Base-by-base conservation (phyloP, 768 basidiomycete species). In the Lactifluus echinatus region DNA sequence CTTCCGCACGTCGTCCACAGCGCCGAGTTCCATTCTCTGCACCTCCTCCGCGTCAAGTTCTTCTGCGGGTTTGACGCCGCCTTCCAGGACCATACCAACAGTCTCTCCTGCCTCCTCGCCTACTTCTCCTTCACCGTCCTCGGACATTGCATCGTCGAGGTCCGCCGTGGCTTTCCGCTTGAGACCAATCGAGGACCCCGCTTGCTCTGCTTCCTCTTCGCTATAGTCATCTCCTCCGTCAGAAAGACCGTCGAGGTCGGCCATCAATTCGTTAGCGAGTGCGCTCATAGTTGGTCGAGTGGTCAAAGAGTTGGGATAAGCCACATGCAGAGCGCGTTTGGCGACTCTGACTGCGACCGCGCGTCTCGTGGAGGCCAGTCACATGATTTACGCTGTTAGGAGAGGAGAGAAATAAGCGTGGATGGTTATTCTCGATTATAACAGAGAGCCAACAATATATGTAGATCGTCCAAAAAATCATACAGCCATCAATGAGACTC, bases 21-120 rank as follows among this genome's bases (percentile, higher is more conserved):
- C 76, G 11, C 83, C 83, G 34, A 99, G 74, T 65, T 98, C 92
- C 92, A 97, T 97, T 65, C 84, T 82, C 66, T 93, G 87, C 29
- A 98, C 96, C 57, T 94, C 92, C 63, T 95, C 94, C 28, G 76
- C 84, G 68, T 97, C 93, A 43, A 98, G 75, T 72, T 99, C 94
- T 37, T 97, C 93, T n/a, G 94, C 92, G 14, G 95, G 95, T 63
- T 81, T 83, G 12, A 94, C 76, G 10, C 95, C 95, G 0, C 93
- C 94, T 53, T 89, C 89, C 0, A 89, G 76, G 4, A 91, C 84
- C 14, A 94, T 76, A 5, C 77, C 78, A 0, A 77, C 78, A 6
- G 78, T 70, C 5, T 61, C 70, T 34, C 70, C 69, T 46, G 70
- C 73, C 48, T 75, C 70, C 1, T 61, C 74, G 24, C 71, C 77